Evolutionary conservation across 768 basidiomycete genomes (phyloP), one percentile per base, ranked within the genome.

Genomic region (Amanita exitialis): DNA sequence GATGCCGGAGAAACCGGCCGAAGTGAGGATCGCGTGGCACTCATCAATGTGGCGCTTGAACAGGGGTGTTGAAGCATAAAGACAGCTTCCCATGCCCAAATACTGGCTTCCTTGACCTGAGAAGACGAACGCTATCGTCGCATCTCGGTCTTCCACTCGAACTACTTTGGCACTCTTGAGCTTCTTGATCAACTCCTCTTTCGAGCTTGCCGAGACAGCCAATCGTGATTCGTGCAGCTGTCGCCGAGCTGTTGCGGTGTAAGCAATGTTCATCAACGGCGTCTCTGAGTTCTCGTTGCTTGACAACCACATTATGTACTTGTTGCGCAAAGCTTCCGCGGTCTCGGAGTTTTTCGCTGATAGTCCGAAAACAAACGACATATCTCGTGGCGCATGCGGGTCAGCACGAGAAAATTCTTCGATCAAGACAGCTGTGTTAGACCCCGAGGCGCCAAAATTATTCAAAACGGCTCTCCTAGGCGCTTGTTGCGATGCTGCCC

Each of bases 371-470:
- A 81, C 65, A 50, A 74, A 68, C 1, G 70, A 55, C 27, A 51
- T 53, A 3, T 45, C 53, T 6, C 53, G 52, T 0, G 49, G 34
- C 12, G 16, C 30, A 0, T 47, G 20, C 6, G 45, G 20, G 13
- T 2, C 16, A 10, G 7, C 15, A 10, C 6, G 49, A 21, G 18
- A 28, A 32, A 3, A 63, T 56, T 86, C 83, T 55, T 86, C 80
- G 2, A 87, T 56, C 6, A 87, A 43, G 10, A 86, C 57, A 0
- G 82, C 76, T 2, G 75, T 72, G 53, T 87, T 87, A 6, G 83
- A 85, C 0, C 86, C 86, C 20, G 84, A 72, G 0, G 85, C 85
- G 16, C 86, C 86, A 56, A 85, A 89, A 56, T 86, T 88, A 57
- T 85, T 86, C 49, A 89, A 65, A 21, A 87, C 56, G 1, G 82